A percentile compares a stretch with the other conserved stretches of the same genome.
phyloP scores from a whole-genome alignment of 2,329 filamentous ascomycete genomes.

The Hypoxylon sp. region DNA sequence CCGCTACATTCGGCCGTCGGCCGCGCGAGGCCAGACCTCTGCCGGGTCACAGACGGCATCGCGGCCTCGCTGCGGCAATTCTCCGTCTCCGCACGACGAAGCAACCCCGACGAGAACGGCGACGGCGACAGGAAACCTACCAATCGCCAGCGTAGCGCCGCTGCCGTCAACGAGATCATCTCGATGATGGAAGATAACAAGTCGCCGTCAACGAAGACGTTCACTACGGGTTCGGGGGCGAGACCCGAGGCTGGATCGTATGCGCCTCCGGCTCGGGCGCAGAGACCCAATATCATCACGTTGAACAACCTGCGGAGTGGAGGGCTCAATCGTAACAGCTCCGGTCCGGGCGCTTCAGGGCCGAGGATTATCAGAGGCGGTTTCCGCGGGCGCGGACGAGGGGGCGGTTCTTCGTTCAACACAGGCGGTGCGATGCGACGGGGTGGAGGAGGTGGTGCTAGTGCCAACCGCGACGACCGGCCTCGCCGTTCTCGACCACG shows the following conservation, averaged over 20 bases:
- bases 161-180: conserved; percentile 47
- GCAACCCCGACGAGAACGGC: conserved; percentile 24
- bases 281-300: conserved; percentile 55
- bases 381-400: conserved; percentile 40
- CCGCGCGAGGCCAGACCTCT: conserved; percentile 48
- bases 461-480: conserved; percentile 29
- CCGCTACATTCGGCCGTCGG: conserved; percentile 46
- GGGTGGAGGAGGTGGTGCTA: conserved; percentile 13
- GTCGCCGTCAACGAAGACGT: background rate
- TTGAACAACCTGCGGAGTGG: conserved; percentile 55
- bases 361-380: conserved; percentile 41
- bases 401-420: conserved; percentile 12
- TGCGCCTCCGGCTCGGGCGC: background rate
- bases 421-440: background rate
- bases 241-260: background rate
- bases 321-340: conserved; percentile 20
- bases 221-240: conserved; percentile 1
- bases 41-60: conserved; percentile 50
- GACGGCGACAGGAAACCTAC: background rate
- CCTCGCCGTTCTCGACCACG: conserved; percentile 13
- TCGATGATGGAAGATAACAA: conserved; percentile 23
- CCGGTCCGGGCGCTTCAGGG: background rate
- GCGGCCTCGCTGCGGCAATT: conserved; percentile 50
- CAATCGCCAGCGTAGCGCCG: conserved; percentile 43
- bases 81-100: conserved; percentile 48